Conservation (phyloP, 2,329 filamentous ascomycete species). For the Chaetomiaceae sp. region DNA sequence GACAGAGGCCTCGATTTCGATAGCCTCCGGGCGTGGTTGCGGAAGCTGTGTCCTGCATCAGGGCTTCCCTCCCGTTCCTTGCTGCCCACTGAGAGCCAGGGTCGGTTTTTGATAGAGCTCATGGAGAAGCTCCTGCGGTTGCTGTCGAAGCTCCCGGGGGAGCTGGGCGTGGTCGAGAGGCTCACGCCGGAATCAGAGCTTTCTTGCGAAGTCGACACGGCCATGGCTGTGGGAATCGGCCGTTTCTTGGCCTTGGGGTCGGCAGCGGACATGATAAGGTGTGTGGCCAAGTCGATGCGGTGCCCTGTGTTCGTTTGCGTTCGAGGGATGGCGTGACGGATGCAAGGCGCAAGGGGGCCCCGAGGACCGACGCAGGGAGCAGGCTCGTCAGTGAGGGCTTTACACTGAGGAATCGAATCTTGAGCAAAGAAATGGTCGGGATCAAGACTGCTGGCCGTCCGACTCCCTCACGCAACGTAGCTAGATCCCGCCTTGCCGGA, state of each 20-base stretch:
- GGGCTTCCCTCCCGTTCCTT: constrained; percentile 15
- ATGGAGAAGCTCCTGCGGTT: constrained; percentile 22
- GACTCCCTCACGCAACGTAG: background rate
- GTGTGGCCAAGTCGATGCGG: background rate
- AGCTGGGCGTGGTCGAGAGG: constrained; percentile 19
- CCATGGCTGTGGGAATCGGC: background rate
- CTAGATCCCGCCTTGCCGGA: background rate
- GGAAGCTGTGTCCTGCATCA: constrained; percentile 12
- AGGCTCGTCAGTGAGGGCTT: background rate
- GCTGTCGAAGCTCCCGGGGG: constrained; percentile 22
- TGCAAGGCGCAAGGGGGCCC: background rate
- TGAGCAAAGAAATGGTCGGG: background rate
- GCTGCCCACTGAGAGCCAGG: constrained; percentile 21
- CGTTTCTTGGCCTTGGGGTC: constrained; percentile 3
- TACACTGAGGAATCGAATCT: background rate
- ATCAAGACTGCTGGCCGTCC: background rate
- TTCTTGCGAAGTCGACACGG: constrained; percentile 15
- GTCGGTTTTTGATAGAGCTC: constrained; percentile 20
- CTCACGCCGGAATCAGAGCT: constrained; percentile 18
- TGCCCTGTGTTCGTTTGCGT: background rate
- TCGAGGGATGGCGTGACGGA: background rate
- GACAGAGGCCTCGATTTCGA: constrained; percentile 26
- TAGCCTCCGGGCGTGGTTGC: constrained; percentile 20
- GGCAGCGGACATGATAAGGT: constrained; percentile 1
- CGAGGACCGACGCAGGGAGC: background rate